These are phyloP conservation scores for Eutrema heterophyllum DNA, from an alignment of 345 rosid genomes.

Conservation along the genomic window DNA sequence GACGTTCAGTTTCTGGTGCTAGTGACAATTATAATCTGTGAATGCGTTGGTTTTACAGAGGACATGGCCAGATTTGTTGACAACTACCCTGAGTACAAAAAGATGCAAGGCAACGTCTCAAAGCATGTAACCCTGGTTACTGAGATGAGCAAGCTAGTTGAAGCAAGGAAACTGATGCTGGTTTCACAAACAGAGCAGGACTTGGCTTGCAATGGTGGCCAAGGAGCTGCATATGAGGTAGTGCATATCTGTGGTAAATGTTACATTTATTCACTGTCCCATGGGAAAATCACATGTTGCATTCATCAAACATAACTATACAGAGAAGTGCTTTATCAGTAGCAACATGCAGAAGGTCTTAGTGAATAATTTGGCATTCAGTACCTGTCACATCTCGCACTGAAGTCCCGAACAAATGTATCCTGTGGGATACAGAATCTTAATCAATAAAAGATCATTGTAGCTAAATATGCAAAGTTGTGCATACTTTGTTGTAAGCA, in stretches of 20 bases:
- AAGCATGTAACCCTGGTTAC: slow-evolving; percentile 96
- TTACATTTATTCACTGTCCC: slow-evolving; percentile 1
- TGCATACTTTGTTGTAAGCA: not conserved
- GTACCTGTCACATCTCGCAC: not conserved
- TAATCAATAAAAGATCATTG: not conserved
- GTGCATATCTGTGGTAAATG: not conserved
- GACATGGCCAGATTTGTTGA: slow-evolving; percentile 99
- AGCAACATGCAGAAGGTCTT: slow-evolving; percentile 1
- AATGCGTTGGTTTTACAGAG: slow-evolving; percentile 50
- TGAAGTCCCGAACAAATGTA: not conserved
- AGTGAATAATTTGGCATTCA: not conserved
- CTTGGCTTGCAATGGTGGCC: slow-evolving; percentile 97
- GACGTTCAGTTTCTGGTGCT: not conserved
- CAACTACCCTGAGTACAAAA: slow-evolving; percentile 88
- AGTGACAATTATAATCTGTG: slow-evolving; percentile 10
- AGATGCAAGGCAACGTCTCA: slow-evolving; percentile 98
- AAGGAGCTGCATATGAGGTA: slow-evolving; percentile 99
- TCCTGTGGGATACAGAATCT: not conserved
- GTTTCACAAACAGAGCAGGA: slow-evolving; percentile 97
- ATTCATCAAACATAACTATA: not conserved
- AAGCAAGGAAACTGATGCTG: slow-evolving; percentile 85
- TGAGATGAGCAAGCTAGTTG: slow-evolving; percentile 95
- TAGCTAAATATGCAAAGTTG: not conserved
- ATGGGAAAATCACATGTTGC: not conserved
- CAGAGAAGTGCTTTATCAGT: not conserved